Conservation (phyloP, 108 stramenopile species). For the Aureococcus anophagefferens region DNA sequence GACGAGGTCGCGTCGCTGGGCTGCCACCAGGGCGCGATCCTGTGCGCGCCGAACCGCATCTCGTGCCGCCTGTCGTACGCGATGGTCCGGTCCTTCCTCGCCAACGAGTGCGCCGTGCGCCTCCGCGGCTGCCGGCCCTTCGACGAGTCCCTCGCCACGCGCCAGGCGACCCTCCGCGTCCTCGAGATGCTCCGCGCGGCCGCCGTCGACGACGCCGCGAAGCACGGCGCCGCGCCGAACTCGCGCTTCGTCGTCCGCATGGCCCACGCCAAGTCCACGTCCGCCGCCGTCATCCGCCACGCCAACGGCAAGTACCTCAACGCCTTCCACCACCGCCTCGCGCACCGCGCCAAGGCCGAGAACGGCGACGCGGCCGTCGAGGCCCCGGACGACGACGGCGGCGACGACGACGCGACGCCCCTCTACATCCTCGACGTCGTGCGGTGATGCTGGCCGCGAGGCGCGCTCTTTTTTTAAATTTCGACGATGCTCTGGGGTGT, state of each 20-base stretch:
- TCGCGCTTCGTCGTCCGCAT: neutral
- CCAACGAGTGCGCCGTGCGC: neutral
- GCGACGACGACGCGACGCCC: neutral
- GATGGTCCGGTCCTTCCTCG: neutral
- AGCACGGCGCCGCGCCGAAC: neutral
- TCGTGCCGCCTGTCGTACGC: neutral
- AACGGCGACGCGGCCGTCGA: too few relatives aligned
- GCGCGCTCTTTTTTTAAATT: too few relatives aligned
- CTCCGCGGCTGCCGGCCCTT: neutral
- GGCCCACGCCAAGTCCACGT: neutral
- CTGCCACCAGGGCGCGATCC: neutral
- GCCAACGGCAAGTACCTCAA: neutral
- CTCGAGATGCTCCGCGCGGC: neutral
- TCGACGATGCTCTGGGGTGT: too few relatives aligned
- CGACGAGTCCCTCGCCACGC: neutral
- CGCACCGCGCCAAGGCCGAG: neutral
- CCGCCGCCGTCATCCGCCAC: neutral
- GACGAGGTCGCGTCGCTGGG: neutral
- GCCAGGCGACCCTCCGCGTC: neutral
- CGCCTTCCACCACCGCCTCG: neutral
- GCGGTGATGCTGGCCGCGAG: too few relatives aligned
- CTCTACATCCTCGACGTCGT: slow-evolving; percentile 1
- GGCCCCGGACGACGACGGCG: too few relatives aligned
- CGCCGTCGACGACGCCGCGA: neutral
- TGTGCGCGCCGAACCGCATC: neutral